A percentile compares a stretch with the other conserved stretches of the same genome.
phyloP scores from a whole-genome alignment of 2,329 filamentous ascomycete species.

The Pseudogymnoascus sp. region DNA sequence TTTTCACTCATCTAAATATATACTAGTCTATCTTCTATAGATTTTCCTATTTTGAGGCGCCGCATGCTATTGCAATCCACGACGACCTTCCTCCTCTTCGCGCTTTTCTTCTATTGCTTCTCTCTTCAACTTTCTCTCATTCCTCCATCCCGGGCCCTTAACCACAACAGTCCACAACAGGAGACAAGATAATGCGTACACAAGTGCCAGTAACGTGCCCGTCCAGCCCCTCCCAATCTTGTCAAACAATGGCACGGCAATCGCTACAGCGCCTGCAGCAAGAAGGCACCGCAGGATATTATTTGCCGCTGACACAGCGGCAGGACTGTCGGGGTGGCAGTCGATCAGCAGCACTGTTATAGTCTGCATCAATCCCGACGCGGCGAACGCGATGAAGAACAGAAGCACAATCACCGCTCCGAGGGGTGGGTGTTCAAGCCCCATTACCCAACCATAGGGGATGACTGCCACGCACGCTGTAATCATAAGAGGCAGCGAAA shows the following conservation, averaged over 20 bases:
- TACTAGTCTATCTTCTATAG: not conserved
- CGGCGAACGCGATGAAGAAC: constrained; percentile 16
- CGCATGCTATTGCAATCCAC: not conserved
- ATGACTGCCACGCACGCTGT: not conserved
- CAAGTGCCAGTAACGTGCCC: constrained; percentile 44
- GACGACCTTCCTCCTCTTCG: not conserved
- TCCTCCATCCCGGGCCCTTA: constrained; percentile 39
- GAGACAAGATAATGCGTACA: constrained; percentile 36
- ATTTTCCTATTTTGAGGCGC: not conserved
- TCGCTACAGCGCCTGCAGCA: constrained; percentile 12
- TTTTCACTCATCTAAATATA: not conserved
- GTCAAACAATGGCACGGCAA: constrained; percentile 11
- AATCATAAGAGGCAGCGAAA: constrained; percentile 12
- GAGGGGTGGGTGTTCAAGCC: not conserved
- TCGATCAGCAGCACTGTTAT: constrained; percentile 16
- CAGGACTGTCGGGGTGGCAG: constrained; percentile 12
- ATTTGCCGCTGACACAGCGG: constrained; percentile 12
- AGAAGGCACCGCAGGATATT: constrained; percentile 15
- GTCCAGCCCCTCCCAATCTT: constrained; percentile 39
- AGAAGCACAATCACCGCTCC: constrained; percentile 15
- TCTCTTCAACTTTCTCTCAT: constrained; percentile 24
- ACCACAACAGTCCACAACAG: constrained; percentile 38
- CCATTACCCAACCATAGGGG: constrained; percentile 13
- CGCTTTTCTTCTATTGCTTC: constrained; percentile 20
- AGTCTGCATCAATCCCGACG: constrained; percentile 13